A percentile compares a stretch with the other conserved stretches of the same genome.
These are phyloP conservation scores for Ajuga chamaepitys DNA, from an alignment of 257 asterid genomes.

Conservation along the genomic window DNA sequence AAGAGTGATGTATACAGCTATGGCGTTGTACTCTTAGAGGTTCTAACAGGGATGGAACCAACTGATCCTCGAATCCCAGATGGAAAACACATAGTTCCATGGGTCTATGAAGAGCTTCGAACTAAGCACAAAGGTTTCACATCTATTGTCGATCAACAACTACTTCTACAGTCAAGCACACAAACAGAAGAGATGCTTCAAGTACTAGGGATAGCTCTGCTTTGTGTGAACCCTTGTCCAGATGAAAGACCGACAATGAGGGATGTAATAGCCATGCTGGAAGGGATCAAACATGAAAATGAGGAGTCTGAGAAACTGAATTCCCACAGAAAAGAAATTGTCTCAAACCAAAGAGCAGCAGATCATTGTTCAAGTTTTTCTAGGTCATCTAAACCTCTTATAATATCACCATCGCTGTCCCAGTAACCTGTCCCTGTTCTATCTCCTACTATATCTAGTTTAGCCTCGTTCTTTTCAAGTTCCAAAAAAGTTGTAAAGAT, in stretches of 20 bases:
- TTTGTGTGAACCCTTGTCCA: constrained; percentile 45
- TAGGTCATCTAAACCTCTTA: constrained; percentile 48
- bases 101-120: constrained; percentile 51
- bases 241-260: constrained; percentile 73
- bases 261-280: constrained; percentile 67
- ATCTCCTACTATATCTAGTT: constrained; percentile 8
- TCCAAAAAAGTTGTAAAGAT: constrained; percentile 20
- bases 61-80: constrained; percentile 59
- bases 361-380: constrained; percentile 59
- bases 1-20: constrained; percentile 72
- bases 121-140: constrained; percentile 43
- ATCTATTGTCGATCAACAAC: constrained; percentile 51
- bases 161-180: constrained; percentile 46
- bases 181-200: constrained; percentile 70
- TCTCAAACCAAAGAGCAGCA: constrained; percentile 30
- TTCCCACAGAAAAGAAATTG: constrained; percentile 13
- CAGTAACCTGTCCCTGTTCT: constrained; percentile 18
- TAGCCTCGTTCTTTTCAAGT: constrained; percentile 25
- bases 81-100: constrained; percentile 46
- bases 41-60: constrained; percentile 72
- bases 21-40: constrained; percentile 69
- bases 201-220: constrained; percentile 67
- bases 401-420: constrained; percentile 44
- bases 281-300: constrained; percentile 49
- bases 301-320: constrained; percentile 42